Conservation (phyloP, 1,139 yeast genomes). For the Saccharomyces pastorianus region DNA sequence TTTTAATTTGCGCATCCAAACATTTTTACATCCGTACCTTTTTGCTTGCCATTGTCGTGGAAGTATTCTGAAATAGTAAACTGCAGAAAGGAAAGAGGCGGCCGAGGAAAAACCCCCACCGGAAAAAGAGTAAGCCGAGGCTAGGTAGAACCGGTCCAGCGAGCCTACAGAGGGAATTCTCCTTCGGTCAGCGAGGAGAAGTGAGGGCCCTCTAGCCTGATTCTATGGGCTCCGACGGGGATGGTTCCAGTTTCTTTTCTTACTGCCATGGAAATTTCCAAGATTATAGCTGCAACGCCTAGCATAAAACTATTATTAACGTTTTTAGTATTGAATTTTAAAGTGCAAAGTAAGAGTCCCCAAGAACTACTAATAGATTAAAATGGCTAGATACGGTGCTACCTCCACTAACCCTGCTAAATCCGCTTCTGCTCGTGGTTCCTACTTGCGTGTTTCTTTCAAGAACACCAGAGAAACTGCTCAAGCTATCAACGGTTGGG, state of each 20-base stretch:
- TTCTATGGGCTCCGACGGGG: background rate
- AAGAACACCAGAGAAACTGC: conserved; percentile 99
- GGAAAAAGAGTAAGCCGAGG: too few relatives aligned
- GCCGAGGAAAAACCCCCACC: background rate
- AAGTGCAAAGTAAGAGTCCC: background rate
- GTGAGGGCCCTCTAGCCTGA: background rate
- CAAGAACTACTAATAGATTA: conserved; percentile 1
- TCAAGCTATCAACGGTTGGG: conserved; percentile 97
- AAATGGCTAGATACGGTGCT: conserved; percentile 95
- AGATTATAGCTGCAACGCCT: background rate
- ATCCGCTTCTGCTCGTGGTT: conserved; percentile 99
- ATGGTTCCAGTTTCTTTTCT: background rate
- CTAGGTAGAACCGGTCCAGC: background rate
- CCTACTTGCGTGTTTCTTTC: conserved; percentile 98
- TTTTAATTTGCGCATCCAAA: too few relatives aligned
- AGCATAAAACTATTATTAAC: background rate
- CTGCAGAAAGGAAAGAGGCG: too few relatives aligned
- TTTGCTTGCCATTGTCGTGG: too few relatives aligned
- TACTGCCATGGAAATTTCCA: background rate
- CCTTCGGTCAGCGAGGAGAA: background rate
- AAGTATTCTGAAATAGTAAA: too few relatives aligned
- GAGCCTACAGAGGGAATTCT: background rate
- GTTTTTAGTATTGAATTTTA: background rate
- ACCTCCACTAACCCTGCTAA: conserved; percentile 98
- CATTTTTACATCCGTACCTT: too few relatives aligned